Evolutionary conservation across 371 early-diverging fungal genomes (phyloP).

Genomic region (Actinomortierella wolfii): DNA sequence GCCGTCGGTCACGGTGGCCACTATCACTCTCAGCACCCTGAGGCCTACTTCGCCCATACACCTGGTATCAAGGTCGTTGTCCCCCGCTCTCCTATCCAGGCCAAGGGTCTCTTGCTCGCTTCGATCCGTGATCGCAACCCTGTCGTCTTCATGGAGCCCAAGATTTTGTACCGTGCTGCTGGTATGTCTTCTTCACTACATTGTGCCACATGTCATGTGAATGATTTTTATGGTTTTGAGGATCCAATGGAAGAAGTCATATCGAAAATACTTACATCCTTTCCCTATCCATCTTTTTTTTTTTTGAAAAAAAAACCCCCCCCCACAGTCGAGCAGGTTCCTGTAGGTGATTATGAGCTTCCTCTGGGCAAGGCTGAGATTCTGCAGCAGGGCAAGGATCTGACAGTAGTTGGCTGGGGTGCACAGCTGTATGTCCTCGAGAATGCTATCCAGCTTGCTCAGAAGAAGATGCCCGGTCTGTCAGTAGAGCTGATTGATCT

Average conservation of each 20-base stretch:
- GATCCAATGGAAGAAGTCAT: no score
- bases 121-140: conserved; percentile 96
- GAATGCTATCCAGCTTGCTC: conserved; percentile 87
- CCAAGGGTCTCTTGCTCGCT: conserved; percentile 93
- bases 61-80: conserved; percentile 96
- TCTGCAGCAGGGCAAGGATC: conserved; percentile 85
- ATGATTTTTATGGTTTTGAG: no score
- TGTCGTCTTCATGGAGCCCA: conserved; percentile 96
- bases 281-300: conserved; percentile 5
- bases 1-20: conserved; percentile 98
- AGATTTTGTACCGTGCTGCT: conserved; percentile 94
- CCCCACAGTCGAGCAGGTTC: conserved; percentile 89
- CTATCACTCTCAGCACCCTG: conserved; percentile 96
- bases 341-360: conserved; percentile 89
- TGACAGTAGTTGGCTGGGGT: conserved; percentile 95
- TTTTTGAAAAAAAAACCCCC: conserved; percentile 2
- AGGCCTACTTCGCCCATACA: conserved; percentile 95
- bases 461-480: conserved; percentile 89
- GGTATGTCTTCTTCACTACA: conserved; percentile 46
- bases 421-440: conserved; percentile 94
- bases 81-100: conserved; percentile 95
- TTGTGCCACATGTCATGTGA: no score
- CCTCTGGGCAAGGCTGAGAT: conserved; percentile 96
- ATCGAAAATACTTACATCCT: not conserved
- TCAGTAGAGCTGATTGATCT: conserved; percentile 95